Percentiles rank a stretch among this genome's conserved stretches.
phyloP scores from a whole-genome alignment of 2,329 filamentous ascomycete species.

The Cryphonectria naterciae region DNA sequence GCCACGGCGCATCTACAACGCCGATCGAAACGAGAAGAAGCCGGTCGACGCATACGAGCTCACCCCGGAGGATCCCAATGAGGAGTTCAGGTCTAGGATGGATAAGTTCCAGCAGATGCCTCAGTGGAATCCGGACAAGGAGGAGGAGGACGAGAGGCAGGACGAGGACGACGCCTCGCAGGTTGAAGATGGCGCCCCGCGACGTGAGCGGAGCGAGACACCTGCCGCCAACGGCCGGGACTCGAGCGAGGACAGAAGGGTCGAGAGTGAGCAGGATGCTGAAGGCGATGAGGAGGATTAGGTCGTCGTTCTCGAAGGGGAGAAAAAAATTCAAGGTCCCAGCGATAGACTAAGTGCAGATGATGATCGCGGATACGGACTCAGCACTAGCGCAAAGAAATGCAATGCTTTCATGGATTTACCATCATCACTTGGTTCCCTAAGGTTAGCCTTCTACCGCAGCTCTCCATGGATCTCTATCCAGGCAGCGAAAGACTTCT shows the following conservation, averaged over 20 bases:
- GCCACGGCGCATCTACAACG: constrained; percentile 65
- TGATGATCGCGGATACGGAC: not conserved
- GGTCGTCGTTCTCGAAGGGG: not conserved
- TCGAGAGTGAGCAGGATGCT: constrained; percentile 35
- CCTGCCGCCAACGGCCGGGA: constrained; percentile 26
- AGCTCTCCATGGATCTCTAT: not conserved
- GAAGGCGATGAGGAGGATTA: constrained; percentile 39
- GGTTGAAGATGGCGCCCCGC: constrained; percentile 24
- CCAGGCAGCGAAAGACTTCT: not conserved
- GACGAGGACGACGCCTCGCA: constrained; percentile 35
- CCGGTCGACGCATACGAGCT: constrained; percentile 61
- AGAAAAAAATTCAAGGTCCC: not conserved
- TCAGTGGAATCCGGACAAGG: constrained; percentile 50
- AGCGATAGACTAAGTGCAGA: not conserved
- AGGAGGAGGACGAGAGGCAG: constrained; percentile 40
- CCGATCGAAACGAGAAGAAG: constrained; percentile 52
- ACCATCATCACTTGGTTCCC: not conserved
- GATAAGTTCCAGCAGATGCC: constrained; percentile 57
- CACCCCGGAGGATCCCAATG: constrained; percentile 58
- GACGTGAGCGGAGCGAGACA: constrained; percentile 30
- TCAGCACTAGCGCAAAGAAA: not conserved
- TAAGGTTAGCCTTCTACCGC: not conserved
- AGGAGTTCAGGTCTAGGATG: constrained; percentile 57
- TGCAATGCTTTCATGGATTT: not conserved
- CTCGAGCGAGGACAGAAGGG: constrained; percentile 26